Evolutionary conservation across 352 stramenopile species (phyloP).

Genomic region (Pythium apleroticum): DNA sequence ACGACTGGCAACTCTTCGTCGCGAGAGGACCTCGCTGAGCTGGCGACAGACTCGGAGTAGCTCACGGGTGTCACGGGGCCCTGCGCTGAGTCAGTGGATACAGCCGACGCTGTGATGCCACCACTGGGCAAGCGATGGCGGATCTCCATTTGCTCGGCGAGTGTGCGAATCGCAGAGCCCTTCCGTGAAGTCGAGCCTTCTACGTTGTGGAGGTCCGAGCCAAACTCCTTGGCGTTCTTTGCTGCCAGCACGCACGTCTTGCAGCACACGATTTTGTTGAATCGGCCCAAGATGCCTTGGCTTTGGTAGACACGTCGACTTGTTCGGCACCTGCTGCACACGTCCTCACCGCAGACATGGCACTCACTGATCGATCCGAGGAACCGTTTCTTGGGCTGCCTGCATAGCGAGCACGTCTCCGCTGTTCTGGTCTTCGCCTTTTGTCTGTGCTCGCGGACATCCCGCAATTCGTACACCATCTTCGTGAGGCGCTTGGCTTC

Average conservation of each 20-base stretch:
- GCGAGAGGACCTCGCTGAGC: not conserved
- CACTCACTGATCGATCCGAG: conserved; percentile 31
- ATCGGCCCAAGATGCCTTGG: conserved; percentile 26
- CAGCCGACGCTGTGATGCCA: not conserved
- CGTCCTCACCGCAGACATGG: conserved; percentile 30
- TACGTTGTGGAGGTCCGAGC: not conserved
- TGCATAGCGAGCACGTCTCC: conserved; percentile 35
- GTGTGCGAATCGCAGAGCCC: not conserved
- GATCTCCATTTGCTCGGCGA: conserved; percentile 10
- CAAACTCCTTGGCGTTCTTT: conserved; percentile 12
- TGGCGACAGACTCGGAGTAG: not conserved
- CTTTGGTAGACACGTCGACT: conserved; percentile 36
- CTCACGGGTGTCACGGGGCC: not conserved
- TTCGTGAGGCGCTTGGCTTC: conserved; percentile 26
- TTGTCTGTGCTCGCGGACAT: conserved; percentile 9
- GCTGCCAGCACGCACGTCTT: conserved; percentile 26
- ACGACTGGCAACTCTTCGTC: not conserved
- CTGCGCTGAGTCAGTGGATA: not conserved
- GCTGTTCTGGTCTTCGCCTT: not conserved
- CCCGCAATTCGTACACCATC: conserved; percentile 11
- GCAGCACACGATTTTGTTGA: conserved; percentile 22
- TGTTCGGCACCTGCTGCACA: conserved; percentile 36
- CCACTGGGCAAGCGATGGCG: not conserved
- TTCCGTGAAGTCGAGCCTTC: not conserved
- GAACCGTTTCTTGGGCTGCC: conserved; percentile 37